Percentiles rank a stretch among this genome's conserved stretches.
phyloP scores from a whole-genome alignment of 192 early-diverging fungal genomes.

The Mortierella claussenii region DNA sequence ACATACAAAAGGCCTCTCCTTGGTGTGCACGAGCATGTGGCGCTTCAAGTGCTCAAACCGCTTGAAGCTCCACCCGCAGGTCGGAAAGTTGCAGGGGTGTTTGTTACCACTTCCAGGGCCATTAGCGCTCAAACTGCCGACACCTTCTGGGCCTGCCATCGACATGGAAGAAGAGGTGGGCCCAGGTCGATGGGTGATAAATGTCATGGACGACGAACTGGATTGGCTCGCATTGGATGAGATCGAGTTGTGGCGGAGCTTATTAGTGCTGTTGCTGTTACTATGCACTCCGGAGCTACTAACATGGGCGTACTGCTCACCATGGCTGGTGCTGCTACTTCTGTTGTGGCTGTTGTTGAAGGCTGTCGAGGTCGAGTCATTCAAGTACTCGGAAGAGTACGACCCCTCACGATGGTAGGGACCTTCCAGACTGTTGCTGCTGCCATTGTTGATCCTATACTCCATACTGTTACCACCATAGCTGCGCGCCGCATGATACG shows the following conservation, averaged over 20 bases:
- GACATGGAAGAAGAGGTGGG: too few relatives aligned
- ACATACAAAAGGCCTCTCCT: slow-evolving; percentile 76
- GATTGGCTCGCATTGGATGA: slow-evolving; percentile 39
- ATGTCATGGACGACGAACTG: slow-evolving; percentile 16
- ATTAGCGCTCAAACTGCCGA: too few relatives aligned
- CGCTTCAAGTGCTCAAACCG: slow-evolving; percentile 85
- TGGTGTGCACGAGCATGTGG: slow-evolving; percentile 83
- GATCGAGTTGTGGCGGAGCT: slow-evolving; percentile 38
- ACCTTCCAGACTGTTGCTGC: slow-evolving; percentile 21
- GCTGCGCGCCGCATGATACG: slow-evolving; percentile 19
- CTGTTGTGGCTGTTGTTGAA: too few relatives aligned
- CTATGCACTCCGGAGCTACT: too few relatives aligned
- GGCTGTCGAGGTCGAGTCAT: neutral
- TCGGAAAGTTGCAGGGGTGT: slow-evolving; percentile 52
- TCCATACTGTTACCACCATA: neutral
- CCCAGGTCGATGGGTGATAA: too few relatives aligned
- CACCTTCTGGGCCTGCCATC: too few relatives aligned
- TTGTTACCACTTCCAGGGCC: slow-evolving; percentile 19
- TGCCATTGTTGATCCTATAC: slow-evolving; percentile 19
- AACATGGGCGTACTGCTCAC: too few relatives aligned
- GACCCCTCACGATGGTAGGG: slow-evolving; percentile 1
- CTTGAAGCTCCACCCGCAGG: slow-evolving; percentile 73
- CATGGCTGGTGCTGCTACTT: too few relatives aligned
- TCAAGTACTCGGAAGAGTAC: slow-evolving; percentile 7
- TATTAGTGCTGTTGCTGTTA: too few relatives aligned